phyloP scores from a whole-genome alignment of 2,329 filamentous ascomycete species.

The Bipolaris bicolor region DNA sequence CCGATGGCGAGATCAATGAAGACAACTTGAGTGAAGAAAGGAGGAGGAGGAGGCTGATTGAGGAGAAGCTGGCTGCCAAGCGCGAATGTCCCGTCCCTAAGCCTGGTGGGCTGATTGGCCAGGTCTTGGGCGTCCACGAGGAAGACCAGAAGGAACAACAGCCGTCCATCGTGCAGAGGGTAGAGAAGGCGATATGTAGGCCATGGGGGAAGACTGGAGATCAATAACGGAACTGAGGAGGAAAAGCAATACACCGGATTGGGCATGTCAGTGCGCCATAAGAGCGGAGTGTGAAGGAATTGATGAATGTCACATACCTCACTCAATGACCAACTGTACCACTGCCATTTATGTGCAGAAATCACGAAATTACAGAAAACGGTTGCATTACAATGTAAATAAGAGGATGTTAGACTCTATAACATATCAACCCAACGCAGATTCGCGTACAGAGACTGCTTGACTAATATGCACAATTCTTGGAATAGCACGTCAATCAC shows the following conservation, averaged over 20 bases:
- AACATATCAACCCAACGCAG: background rate
- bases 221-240: conserved; percentile 13
- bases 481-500: too few relatives aligned
- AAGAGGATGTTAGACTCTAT: background rate
- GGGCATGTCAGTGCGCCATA: background rate
- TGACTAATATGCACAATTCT: background rate
- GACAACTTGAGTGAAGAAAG: conserved; percentile 32
- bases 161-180: conserved; percentile 14
- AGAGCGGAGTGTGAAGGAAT: background rate
- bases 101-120: conserved; percentile 77
- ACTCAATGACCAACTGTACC: background rate
- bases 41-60: conserved; percentile 18
- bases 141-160: conserved; percentile 24
- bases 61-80: conserved; percentile 43
- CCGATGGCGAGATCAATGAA: conserved; percentile 33
- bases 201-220: conserved; percentile 16
- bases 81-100: conserved; percentile 94
- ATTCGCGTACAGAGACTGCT: background rate
- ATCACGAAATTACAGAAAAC: background rate
- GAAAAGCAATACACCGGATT: background rate
- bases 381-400: conserved; percentile 7
- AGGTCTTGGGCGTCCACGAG: conserved; percentile 70
- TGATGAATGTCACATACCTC: background rate
- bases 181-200: conserved; percentile 20
- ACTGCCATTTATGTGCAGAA: conserved; percentile 5